Conservation (phyloP, 2,329 filamentous ascomycete genomes). For the Cordyceps javanica region DNA sequence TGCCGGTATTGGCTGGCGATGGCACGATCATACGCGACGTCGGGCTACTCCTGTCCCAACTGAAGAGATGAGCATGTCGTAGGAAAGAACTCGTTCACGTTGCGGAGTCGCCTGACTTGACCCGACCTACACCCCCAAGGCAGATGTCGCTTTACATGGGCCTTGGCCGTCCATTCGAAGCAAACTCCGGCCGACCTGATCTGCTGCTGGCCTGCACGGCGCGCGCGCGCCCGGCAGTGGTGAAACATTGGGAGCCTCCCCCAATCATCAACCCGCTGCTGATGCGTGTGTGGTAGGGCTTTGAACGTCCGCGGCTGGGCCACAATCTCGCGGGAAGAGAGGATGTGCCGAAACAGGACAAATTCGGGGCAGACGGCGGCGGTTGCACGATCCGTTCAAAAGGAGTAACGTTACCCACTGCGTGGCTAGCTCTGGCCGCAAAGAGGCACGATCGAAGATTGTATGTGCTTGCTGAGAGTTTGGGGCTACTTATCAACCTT, state of each 20-base stretch:
- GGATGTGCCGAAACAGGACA: neutral
- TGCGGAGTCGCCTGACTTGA: no score
- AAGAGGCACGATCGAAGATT: neutral
- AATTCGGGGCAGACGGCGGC: neutral
- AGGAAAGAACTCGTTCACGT: neutral
- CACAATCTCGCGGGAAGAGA: neutral
- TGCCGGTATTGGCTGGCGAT: constrained; percentile 1
- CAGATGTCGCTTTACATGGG: no score
- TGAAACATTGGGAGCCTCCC: no score
- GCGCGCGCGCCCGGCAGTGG: no score
- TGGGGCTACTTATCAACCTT: neutral
- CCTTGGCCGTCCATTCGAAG: no score
- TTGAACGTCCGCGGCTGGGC: no score
- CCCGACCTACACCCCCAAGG: neutral
- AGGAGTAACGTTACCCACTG: constrained; percentile 9
- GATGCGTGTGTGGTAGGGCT: no score
- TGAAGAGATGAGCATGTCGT: neutral
- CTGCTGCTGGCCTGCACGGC: no score
- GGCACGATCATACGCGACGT: neutral
- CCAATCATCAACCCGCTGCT: no score
- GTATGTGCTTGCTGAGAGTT: neutral
- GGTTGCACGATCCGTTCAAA: no score
- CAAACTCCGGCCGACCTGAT: no score
- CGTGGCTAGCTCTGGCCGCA: neutral
- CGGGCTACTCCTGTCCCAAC: neutral